phyloP scores from a whole-genome alignment of 2,329 filamentous ascomycete genomes.

The Cryphonectria parasitica region DNA sequence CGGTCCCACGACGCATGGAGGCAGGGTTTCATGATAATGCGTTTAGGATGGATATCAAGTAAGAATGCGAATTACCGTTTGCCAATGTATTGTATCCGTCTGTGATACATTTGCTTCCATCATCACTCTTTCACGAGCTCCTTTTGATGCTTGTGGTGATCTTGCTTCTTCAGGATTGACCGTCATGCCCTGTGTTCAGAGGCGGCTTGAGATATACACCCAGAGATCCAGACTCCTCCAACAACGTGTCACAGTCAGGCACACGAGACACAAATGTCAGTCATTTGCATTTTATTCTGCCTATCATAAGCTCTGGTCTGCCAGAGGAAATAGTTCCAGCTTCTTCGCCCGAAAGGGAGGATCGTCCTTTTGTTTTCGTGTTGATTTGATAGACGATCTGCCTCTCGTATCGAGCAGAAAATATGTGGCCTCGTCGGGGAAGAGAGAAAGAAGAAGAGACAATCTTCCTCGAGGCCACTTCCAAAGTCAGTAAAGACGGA shows the following conservation, averaged over 20 bases:
- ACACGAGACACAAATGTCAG: conserved; percentile 8
- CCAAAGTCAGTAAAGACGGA: conserved; percentile 20
- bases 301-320: conserved; percentile 18
- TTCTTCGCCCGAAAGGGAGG: neutral
- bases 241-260: neutral
- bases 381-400: conserved; percentile 4
- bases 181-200: neutral
- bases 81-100: neutral
- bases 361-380: neutral
- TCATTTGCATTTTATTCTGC: conserved; percentile 28
- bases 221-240: neutral
- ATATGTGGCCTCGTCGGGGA: neutral
- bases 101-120: neutral
- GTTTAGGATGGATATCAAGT: conserved; percentile 4
- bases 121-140: neutral
- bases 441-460: neutral
- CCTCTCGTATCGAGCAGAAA: neutral
- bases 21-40: conserved; percentile 19
- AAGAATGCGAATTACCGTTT: neutral
- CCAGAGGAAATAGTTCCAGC: conserved; percentile 8
- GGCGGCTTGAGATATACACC: neutral
- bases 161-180: neutral
- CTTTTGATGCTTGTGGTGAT: neutral
- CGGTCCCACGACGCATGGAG: conserved; percentile 5
- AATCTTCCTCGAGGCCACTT: conserved; percentile 7